Conservation (phyloP, 495 filamentous ascomycete species). For the Aspergillus indologenus region DNA sequence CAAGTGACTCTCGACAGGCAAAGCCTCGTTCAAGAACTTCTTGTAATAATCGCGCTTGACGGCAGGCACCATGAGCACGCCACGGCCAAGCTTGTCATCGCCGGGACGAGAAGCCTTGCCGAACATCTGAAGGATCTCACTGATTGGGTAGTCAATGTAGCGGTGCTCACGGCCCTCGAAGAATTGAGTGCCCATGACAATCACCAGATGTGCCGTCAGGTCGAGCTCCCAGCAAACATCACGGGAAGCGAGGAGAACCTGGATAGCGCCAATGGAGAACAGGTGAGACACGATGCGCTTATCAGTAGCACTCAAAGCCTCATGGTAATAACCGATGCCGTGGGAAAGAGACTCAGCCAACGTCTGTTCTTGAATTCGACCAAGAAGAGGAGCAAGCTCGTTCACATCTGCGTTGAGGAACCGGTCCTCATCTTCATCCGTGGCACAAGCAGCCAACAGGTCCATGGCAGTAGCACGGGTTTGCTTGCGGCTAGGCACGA, state of each 20-base stretch:
- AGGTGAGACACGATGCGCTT: conserved; percentile 92
- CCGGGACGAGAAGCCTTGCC: conserved; percentile 81
- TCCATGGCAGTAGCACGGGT: conserved; percentile 86
- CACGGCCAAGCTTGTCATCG: conserved; percentile 76
- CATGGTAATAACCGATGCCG: conserved; percentile 96
- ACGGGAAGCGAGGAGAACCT: conserved; percentile 87
- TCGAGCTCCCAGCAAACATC: conserved; percentile 97
- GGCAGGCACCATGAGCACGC: conserved; percentile 90
- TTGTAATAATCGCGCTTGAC: conserved; percentile 97
- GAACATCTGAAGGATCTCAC: conserved; percentile 99
- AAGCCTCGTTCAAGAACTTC: conserved; percentile 95
- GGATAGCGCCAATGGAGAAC: conserved; percentile 87
- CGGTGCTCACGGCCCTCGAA: conserved; percentile 96
- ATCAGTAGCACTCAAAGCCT: conserved; percentile 82
- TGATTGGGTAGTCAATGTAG: conserved; percentile 94
- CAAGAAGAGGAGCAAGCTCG: conserved; percentile 77
- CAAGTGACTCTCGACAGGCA: conserved; percentile 93
- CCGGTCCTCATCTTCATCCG: conserved; percentile 88
- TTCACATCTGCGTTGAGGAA: conserved; percentile 81
- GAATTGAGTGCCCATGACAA: conserved; percentile 98
- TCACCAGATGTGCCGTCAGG: conserved; percentile 80
- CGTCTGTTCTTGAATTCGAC: conserved; percentile 76
- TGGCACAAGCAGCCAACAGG: conserved; percentile 75
- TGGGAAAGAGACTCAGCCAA: conserved; percentile 90
- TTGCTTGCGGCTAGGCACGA: conserved; percentile 92